phyloP scores from a whole-genome alignment of 805 yeast species.

The Candida schatavii region DNA sequence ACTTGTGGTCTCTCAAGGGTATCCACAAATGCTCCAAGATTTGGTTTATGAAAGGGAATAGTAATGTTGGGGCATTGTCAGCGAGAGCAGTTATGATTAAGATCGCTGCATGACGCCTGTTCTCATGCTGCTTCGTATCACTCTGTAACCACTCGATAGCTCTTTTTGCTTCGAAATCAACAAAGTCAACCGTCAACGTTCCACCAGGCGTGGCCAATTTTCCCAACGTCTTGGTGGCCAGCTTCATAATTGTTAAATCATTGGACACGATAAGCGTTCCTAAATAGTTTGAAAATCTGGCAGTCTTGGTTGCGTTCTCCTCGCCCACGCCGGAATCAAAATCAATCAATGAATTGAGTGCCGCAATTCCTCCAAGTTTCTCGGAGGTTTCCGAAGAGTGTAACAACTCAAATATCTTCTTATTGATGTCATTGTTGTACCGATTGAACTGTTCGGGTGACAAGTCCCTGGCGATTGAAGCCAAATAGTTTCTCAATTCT shows the following conservation, averaged over 20 bases:
- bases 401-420: slow-evolving; percentile 79
- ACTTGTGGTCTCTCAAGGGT: slow-evolving; percentile 77
- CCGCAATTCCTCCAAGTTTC: slow-evolving; percentile 86
- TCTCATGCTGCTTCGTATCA: slow-evolving; percentile 72
- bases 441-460: slow-evolving; percentile 78
- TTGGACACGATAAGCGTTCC: slow-evolving; percentile 76
- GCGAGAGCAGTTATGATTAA: slow-evolving; percentile 81
- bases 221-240: slow-evolving; percentile 86
- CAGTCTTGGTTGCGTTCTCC: slow-evolving; percentile 83
- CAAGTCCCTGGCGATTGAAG: slow-evolving; percentile 73
- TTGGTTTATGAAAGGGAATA: slow-evolving; percentile 74
- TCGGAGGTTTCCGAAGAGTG: slow-evolving; percentile 70
- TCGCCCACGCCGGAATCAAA: slow-evolving; percentile 73
- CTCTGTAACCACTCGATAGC: slow-evolving; percentile 88
- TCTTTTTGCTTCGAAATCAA: slow-evolving; percentile 84
- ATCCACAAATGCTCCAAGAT: slow-evolving; percentile 84
- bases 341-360: slow-evolving; percentile 83
- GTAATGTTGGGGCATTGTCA: slow-evolving; percentile 77
- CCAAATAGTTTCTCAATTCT: slow-evolving; percentile 67
- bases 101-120: slow-evolving; percentile 87
- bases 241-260: slow-evolving; percentile 80
- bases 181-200: slow-evolving; percentile 85
- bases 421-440: slow-evolving; percentile 82
- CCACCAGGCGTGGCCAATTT: slow-evolving; percentile 88
- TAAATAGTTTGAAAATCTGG: slow-evolving; percentile 86